phyloP scores from a whole-genome alignment of 2,329 filamentous ascomycete genomes.

The Xylaria sp. region DNA sequence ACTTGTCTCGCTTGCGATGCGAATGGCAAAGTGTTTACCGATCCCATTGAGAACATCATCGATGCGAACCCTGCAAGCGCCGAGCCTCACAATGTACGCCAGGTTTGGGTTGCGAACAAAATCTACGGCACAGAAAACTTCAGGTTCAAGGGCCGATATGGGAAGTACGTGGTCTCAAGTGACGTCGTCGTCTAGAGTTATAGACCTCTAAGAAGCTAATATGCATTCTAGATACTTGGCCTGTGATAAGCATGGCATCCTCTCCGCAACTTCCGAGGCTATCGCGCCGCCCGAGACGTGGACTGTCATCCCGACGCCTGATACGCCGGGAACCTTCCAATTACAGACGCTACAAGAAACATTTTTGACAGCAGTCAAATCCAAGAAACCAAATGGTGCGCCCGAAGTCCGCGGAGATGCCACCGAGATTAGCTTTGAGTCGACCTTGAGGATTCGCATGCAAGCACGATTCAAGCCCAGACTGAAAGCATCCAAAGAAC shows the following conservation, averaged over 20 bases:
- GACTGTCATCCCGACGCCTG: constrained; percentile 69
- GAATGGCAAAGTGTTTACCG: constrained; percentile 85
- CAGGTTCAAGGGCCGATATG: constrained; percentile 91
- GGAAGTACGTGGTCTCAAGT: constrained; percentile 67
- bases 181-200: not conserved
- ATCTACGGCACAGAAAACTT: constrained; percentile 84
- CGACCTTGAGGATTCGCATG: constrained; percentile 86
- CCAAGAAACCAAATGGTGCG: constrained; percentile 59
- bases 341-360: constrained; percentile 78
- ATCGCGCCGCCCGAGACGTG: constrained; percentile 88
- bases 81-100: constrained; percentile 93
- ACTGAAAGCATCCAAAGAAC: constrained; percentile 81
- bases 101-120: constrained; percentile 92
- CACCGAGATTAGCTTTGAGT: constrained; percentile 72
- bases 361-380: constrained; percentile 72
- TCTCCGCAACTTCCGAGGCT: constrained; percentile 82
- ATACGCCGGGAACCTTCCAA: constrained; percentile 77
- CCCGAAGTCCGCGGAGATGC: constrained; percentile 82
- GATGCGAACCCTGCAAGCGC: constrained; percentile 84
- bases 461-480: constrained; percentile 93
- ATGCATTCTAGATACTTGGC: constrained; percentile 74
- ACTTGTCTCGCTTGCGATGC: constrained; percentile 86
- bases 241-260: constrained; percentile 83
- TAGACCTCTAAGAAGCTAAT: constrained; percentile 27
- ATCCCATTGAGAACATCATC: constrained; percentile 85